A percentile compares a stretch with the other conserved stretches of the same genome.
Conservation (phyloP, 2,329 filamentous ascomycete genomes). For the Fusarium agapanthi region DNA sequence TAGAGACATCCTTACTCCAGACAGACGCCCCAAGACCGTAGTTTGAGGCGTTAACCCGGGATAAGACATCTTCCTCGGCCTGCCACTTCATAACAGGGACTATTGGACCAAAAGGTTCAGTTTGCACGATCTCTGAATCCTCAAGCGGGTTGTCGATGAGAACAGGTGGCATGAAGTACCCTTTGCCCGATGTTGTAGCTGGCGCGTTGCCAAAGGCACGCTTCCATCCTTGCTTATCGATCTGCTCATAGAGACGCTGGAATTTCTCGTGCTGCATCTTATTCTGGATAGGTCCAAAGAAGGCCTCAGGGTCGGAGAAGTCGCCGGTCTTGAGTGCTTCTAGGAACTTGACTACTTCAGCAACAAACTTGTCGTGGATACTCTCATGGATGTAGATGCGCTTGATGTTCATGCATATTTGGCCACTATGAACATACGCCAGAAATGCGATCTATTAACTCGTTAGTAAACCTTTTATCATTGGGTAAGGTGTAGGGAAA, state of each 20-base stretch:
- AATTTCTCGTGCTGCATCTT: constrained; percentile 64
- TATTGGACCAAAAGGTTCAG: constrained; percentile 66
- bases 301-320: constrained; percentile 52
- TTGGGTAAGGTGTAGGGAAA: rapidly evolving
- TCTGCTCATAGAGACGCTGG: constrained; percentile 51
- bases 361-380: neutral
- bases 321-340: constrained; percentile 53
- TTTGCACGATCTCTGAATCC: constrained; percentile 62
- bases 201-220: constrained; percentile 46
- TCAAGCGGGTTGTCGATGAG: constrained; percentile 69
- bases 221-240: constrained; percentile 54
- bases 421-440: neutral
- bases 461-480: rapidly evolving
- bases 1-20: constrained; percentile 61
- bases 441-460: neutral
- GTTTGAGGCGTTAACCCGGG: constrained; percentile 60
- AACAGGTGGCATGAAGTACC: constrained; percentile 66
- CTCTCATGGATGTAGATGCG: neutral
- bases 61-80: constrained; percentile 66
- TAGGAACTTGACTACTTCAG: neutral
- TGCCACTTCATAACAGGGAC: constrained; percentile 70
- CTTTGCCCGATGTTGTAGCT: constrained; percentile 45
- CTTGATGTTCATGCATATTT: constrained; percentile 5
- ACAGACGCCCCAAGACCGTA: constrained; percentile 66
- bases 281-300: constrained; percentile 66